These are phyloP conservation scores for Pleurotus eryngii DNA, from an alignment of 768 basidiomycete species.

Conservation along the genomic window DNA sequence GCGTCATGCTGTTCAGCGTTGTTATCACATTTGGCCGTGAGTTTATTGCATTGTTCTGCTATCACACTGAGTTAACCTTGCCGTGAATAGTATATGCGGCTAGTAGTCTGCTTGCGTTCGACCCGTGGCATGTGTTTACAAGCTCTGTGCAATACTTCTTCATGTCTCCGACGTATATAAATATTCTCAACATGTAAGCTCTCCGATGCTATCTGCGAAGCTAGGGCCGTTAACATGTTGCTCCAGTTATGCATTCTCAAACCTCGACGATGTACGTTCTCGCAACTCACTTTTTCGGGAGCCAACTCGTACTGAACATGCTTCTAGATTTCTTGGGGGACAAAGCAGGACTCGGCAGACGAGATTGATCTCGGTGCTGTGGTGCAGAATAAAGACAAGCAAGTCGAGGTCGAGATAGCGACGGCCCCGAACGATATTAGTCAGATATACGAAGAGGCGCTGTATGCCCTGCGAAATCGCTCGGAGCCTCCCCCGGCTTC, in stretches of 20 bases:
- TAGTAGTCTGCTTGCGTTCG: conserved; percentile 79
- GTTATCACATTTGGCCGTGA: conserved; percentile 80
- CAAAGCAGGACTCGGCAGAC: conserved; percentile 79
- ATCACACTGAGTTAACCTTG: conserved; percentile 1
- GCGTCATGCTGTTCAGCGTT: conserved; percentile 81
- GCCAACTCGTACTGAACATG: neutral
- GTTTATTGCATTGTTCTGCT: conserved; percentile 15
- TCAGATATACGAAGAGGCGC: conserved; percentile 79
- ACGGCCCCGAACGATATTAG: conserved; percentile 81
- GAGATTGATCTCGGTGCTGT: conserved; percentile 83
- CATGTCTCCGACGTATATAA: conserved; percentile 79
- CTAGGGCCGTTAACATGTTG: conserved; percentile 17
- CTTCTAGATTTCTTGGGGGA: conserved; percentile 85
- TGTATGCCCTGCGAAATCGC: conserved; percentile 64
- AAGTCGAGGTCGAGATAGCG: conserved; percentile 86
- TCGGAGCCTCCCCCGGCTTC: conserved; percentile 30
- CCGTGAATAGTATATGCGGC: conserved; percentile 61
- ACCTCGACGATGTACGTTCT: conserved; percentile 72
- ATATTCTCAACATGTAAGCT: conserved; percentile 71
- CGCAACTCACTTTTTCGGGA: neutral
- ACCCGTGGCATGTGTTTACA: conserved; percentile 96
- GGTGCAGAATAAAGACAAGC: conserved; percentile 72
- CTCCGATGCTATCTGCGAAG: neutral
- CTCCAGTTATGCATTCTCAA: conserved; percentile 76
- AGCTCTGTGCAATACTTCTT: conserved; percentile 88